These are phyloP conservation scores for Hypericum androsaemum DNA, from an alignment of 345 rosid genomes.

Conservation along the genomic window DNA sequence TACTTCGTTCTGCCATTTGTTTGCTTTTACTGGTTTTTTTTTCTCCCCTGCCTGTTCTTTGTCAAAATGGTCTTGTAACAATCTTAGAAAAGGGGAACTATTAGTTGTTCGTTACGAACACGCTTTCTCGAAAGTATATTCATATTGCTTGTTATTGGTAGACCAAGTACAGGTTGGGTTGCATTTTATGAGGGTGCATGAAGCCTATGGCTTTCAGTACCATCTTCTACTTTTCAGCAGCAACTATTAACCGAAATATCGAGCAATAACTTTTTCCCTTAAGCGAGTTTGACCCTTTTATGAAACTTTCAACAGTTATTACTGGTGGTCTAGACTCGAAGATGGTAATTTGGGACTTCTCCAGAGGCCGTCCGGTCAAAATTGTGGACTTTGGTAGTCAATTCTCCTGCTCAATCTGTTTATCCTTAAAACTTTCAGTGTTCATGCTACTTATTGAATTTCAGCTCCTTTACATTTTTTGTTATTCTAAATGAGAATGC, in stretches of 20 bases:
- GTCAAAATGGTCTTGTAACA: neutral
- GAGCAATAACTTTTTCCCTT: neutral
- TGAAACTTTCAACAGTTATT: constrained; percentile 36
- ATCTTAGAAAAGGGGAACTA: too few species aligned
- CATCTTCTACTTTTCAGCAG: constrained; percentile 3
- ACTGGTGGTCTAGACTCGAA: constrained; percentile 91
- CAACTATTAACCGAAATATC: neutral
- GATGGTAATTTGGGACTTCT: constrained; percentile 89
- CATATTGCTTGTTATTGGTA: too few species aligned
- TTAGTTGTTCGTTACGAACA: too few species aligned
- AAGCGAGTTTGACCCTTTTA: neutral
- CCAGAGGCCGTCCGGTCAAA: constrained; percentile 63
- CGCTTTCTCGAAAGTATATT: too few species aligned
- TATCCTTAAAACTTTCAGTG: neutral
- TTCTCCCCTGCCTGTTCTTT: neutral
- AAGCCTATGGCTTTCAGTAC: neutral
- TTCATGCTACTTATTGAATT: too few species aligned
- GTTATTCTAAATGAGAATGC: too few species aligned
- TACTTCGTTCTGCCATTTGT: constrained; percentile 1
- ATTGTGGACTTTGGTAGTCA: constrained; percentile 61
- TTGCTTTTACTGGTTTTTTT: too few species aligned
- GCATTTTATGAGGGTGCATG: too few species aligned
- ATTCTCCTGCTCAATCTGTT: neutral
- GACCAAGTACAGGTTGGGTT: too few species aligned
- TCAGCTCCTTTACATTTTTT: too few species aligned